Conservation (phyloP, 2,329 filamentous ascomycete species). For the Cryphonectria nitschkei region DNA sequence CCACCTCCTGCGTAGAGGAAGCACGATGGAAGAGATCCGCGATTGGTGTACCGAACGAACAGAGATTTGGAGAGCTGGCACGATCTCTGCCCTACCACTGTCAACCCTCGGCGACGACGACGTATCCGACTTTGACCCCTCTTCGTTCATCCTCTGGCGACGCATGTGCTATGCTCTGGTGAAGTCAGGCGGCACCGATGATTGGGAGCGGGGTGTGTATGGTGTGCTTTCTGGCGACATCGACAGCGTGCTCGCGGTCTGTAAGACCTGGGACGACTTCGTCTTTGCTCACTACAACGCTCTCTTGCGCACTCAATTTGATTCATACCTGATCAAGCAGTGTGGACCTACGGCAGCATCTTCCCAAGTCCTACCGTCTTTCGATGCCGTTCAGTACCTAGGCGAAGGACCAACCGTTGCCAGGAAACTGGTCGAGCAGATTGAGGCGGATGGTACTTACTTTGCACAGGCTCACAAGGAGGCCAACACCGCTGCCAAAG, state of each 20-base stretch:
- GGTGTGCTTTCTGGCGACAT: slow-evolving; percentile 87
- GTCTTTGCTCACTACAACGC: slow-evolving; percentile 88
- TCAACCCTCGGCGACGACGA: slow-evolving; percentile 52
- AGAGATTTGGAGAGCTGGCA: slow-evolving; percentile 87
- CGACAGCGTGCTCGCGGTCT: slow-evolving; percentile 74
- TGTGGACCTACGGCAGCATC: slow-evolving; percentile 58
- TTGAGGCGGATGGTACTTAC: slow-evolving; percentile 54
- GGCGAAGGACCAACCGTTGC: slow-evolving; percentile 57
- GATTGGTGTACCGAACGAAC: slow-evolving; percentile 87
- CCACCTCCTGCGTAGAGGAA: slow-evolving; percentile 87
- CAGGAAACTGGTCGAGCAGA: slow-evolving; percentile 60
- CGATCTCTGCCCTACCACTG: slow-evolving; percentile 74
- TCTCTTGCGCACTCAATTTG: slow-evolving; percentile 79
- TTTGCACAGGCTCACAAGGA: slow-evolving; percentile 56
- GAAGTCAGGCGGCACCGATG: slow-evolving; percentile 69
- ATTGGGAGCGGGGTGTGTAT: slow-evolving; percentile 88
- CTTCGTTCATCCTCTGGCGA: slow-evolving; percentile 69
- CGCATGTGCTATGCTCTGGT: slow-evolving; percentile 76
- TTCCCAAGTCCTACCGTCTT: slow-evolving; percentile 61
- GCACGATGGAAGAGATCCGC: slow-evolving; percentile 70
- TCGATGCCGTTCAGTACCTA: slow-evolving; percentile 67
- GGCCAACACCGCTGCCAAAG: slow-evolving; percentile 68
- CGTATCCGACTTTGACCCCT: slow-evolving; percentile 45
- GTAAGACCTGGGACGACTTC: slow-evolving; percentile 81
- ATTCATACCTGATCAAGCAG: slow-evolving; percentile 65